Percentiles rank a stretch among this genome's conserved stretches.
phyloP scores from a whole-genome alignment of 768 basidiomycete species.

The Dacryopinax spathularia region DNA sequence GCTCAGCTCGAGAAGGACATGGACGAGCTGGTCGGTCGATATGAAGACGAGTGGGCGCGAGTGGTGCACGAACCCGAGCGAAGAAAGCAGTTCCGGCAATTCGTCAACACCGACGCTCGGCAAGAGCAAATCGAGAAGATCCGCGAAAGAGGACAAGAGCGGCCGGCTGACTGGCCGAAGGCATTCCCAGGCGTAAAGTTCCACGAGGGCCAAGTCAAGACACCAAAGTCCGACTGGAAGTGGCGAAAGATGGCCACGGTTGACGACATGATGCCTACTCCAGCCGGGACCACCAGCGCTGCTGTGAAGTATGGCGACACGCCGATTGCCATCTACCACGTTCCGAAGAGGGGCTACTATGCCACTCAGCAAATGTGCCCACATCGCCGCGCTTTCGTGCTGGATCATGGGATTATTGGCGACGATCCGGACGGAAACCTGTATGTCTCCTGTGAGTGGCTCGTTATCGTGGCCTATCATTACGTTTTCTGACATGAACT shows the following conservation, averaged over 20 bases:
- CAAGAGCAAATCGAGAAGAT: conserved; percentile 36
- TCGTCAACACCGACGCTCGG: conserved; percentile 46
- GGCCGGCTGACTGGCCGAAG: conserved; percentile 59
- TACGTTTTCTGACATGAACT: conserved; percentile 8
- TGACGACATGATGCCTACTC: conserved; percentile 36
- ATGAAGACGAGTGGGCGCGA: conserved; percentile 53
- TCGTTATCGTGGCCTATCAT: background rate
- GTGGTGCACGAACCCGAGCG: conserved; percentile 41
- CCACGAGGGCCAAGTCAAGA: conserved; percentile 25
- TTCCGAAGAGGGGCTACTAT: conserved; percentile 44
- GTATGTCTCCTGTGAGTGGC: conserved; percentile 34
- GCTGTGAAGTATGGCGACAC: conserved; percentile 50
- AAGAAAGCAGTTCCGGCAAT: conserved; percentile 43
- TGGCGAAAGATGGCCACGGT: conserved; percentile 40
- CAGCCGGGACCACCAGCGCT: conserved; percentile 34
- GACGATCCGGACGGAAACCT: conserved; percentile 43
- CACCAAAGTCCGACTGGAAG: conserved; percentile 39
- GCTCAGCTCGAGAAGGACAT: conserved; percentile 51
- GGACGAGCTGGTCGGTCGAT: conserved; percentile 49
- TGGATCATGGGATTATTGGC: conserved; percentile 50
- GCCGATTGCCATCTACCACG: conserved; percentile 54
- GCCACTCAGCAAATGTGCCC: conserved; percentile 52
- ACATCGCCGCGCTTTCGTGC: conserved; percentile 49
- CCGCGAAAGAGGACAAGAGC: conserved; percentile 44
- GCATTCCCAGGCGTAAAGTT: conserved; percentile 37